phyloP scores from a whole-genome alignment of 1,139 yeast genomes.

The Protomyces pachydermus region DNA sequence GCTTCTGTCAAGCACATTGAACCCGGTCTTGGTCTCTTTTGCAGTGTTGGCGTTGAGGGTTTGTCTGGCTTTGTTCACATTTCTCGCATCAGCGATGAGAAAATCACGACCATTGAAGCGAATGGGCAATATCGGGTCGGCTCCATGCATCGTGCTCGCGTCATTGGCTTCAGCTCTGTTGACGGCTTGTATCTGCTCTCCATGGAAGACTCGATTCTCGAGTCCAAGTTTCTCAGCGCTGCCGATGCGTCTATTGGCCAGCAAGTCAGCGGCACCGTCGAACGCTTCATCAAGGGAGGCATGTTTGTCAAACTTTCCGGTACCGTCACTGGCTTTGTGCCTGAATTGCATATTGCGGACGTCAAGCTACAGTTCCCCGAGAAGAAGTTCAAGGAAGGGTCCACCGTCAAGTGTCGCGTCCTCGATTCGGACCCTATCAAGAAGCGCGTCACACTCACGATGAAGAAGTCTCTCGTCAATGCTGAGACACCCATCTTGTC shows the following conservation, averaged over 20 bases:
- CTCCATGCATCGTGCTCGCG: conserved; percentile 68
- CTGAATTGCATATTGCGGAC: conserved; percentile 75
- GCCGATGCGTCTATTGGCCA: conserved; percentile 76
- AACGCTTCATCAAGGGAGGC: conserved; percentile 65
- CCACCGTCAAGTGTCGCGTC: conserved; percentile 69
- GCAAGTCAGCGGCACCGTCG: conserved; percentile 50
- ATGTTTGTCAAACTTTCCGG: conserved; percentile 61
- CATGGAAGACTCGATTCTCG: conserved; percentile 58
- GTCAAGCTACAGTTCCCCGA: conserved; percentile 82
- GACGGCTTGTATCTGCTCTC: conserved; percentile 68
- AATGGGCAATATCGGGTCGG: conserved; percentile 50
- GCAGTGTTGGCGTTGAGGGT: conserved; percentile 49
- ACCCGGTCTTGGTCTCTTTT: conserved; percentile 40
- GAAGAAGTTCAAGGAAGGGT: conserved; percentile 79
- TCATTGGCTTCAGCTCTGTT: conserved; percentile 59
- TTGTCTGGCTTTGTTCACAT: conserved; percentile 63
- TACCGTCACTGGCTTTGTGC: conserved; percentile 66
- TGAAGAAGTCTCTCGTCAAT: conserved; percentile 77
- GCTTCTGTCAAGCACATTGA: conserved; percentile 55
- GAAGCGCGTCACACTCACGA: conserved; percentile 55
- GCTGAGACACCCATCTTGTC: conserved; percentile 48
- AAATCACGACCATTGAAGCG: conserved; percentile 43
- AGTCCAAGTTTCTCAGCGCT: conserved; percentile 59
- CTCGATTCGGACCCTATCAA: conserved; percentile 39
- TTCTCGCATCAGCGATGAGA: conserved; percentile 58